Conservation (phyloP, 768 basidiomycete species). For the Crucibulum laeve region DNA sequence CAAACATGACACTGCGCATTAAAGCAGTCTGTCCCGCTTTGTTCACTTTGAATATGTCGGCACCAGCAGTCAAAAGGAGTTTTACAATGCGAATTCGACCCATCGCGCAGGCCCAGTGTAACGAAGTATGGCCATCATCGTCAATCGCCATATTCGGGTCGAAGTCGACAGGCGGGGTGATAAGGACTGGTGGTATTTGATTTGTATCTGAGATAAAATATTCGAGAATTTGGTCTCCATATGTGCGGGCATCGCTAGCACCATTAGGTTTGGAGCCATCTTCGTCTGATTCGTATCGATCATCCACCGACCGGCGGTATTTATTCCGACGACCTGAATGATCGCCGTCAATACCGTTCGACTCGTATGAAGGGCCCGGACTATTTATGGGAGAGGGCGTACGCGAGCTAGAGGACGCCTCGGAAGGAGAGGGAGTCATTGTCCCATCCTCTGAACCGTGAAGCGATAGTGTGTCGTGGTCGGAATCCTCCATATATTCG, state of each 20-base stretch:
- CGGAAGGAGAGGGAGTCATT: constrained; percentile 86
- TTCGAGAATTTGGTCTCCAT: constrained; percentile 94
- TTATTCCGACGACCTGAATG: constrained; percentile 38
- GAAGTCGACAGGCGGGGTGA: constrained; percentile 85
- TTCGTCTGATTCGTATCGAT: constrained; percentile 42
- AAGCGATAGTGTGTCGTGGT: constrained; percentile 58
- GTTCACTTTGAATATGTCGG: constrained; percentile 96
- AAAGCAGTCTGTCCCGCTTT: constrained; percentile 94
- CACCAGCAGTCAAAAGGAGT: constrained; percentile 86
- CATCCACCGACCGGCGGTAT: constrained; percentile 41
- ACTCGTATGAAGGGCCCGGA: constrained; percentile 41
- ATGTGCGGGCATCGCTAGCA: constrained; percentile 55
- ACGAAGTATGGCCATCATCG: constrained; percentile 94
- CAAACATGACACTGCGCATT: constrained; percentile 99
- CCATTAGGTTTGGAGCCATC: constrained; percentile 41
- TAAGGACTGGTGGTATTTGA: constrained; percentile 82
- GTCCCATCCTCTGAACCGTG: constrained; percentile 84
- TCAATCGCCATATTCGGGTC: constrained; percentile 96
- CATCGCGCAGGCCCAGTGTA: constrained; percentile 99
- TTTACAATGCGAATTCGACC: constrained; percentile 96
- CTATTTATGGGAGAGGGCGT: constrained; percentile 87
- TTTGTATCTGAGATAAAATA: constrained; percentile 98
- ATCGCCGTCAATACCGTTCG: constrained; percentile 36
- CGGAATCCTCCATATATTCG: constrained; percentile 51
- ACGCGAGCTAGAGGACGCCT: constrained; percentile 82